A percentile compares a stretch with the other conserved stretches of the same genome.
Evolutionary conservation across 179 eudicot species (phyloP).

Genomic region (Silene vulgaris): DNA sequence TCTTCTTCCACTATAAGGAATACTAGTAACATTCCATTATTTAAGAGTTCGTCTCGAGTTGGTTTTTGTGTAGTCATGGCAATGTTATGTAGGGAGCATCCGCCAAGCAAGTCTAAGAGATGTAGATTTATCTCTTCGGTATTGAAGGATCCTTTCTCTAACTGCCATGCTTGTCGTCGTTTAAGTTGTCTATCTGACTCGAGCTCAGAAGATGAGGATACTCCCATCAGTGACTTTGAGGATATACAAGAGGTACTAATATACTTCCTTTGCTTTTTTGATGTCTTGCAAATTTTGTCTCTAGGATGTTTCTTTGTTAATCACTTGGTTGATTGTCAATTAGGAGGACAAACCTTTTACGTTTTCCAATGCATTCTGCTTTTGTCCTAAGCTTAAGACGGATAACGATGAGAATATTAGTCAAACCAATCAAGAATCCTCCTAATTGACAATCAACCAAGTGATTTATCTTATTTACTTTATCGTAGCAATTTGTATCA

Average conservation of each 20-base stretch:
- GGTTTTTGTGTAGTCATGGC: constrained; percentile 32
- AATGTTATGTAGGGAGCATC: constrained; percentile 38
- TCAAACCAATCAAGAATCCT: too few relatives aligned
- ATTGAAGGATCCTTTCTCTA: constrained; percentile 53
- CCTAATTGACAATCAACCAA: too few relatives aligned
- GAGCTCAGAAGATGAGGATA: constrained; percentile 35
- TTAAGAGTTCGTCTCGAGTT: neutral
- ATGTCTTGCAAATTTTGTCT: neutral
- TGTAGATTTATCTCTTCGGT: constrained; percentile 42
- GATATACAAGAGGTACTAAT: constrained; percentile 55
- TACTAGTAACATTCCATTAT: constrained; percentile 24
- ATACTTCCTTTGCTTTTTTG: neutral
- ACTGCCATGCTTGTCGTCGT: constrained; percentile 39
- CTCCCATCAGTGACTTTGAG: constrained; percentile 28
- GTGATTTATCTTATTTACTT: too few relatives aligned
- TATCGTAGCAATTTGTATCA: too few relatives aligned
- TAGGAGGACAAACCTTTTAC: too few relatives aligned
- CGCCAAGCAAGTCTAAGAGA: constrained; percentile 39
- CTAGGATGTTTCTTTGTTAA: too few relatives aligned
- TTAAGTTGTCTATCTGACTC: constrained; percentile 29
- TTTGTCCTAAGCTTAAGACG: too few relatives aligned
- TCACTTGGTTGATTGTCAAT: too few relatives aligned
- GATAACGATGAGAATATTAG: too few relatives aligned
- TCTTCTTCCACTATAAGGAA: constrained; percentile 5
- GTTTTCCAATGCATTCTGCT: too few relatives aligned